Conservation (phyloP, 345 rosid species). For the Eucalyptus erythrocorys region DNA sequence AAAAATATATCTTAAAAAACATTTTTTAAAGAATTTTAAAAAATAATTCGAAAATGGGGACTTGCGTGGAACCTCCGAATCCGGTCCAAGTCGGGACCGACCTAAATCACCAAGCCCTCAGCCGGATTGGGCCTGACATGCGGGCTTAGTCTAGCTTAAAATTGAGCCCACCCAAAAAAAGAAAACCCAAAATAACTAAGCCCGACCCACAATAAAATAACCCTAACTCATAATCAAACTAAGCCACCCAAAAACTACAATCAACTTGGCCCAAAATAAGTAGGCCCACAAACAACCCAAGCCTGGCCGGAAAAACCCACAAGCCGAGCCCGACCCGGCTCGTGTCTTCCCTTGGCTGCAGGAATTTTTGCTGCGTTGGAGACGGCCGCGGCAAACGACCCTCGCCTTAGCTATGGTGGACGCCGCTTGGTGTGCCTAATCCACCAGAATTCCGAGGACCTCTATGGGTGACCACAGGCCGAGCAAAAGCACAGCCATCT, state of each 20-base stretch:
- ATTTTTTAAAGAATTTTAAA: too few relatives aligned
- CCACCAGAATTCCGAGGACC: background rate
- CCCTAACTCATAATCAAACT: too few relatives aligned
- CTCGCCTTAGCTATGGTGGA: background rate
- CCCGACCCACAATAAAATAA: background rate
- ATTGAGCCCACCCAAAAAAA: background rate
- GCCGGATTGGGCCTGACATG: background rate
- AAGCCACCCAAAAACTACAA: too few relatives aligned
- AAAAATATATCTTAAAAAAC: too few relatives aligned
- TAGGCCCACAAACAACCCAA: too few relatives aligned
- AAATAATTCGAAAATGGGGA: background rate
- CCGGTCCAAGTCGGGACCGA: background rate
- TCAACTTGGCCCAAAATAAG: background rate
- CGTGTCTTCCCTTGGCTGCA: accelerated
- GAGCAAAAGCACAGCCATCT: background rate
- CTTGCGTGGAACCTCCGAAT: background rate
- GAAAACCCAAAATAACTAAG: background rate
- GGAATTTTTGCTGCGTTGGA: background rate
- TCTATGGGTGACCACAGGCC: background rate
- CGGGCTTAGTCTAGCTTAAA: background rate
- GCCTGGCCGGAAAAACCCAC: background rate
- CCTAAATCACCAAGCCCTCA: background rate
- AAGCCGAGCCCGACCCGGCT: background rate
- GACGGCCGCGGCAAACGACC: background rate
- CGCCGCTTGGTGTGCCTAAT: background rate